A percentile compares a stretch with the other conserved stretches of the same genome.
Conservation (phyloP, 139 green algal genomes). For the Pleodorina starrii region DNA sequence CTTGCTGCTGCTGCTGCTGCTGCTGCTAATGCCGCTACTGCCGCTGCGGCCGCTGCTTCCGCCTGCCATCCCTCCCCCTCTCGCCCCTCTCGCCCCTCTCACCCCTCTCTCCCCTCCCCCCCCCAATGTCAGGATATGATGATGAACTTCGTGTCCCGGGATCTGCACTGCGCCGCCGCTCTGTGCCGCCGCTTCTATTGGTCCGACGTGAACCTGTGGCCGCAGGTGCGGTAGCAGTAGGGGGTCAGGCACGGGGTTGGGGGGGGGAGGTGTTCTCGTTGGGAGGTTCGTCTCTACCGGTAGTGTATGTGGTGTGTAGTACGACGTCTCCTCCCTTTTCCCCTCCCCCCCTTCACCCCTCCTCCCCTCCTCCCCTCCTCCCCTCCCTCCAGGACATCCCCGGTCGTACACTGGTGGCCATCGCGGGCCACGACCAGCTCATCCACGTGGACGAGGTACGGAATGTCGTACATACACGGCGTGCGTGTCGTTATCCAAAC, state of each 20-base stretch:
- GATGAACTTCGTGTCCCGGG: conserved; percentile 54
- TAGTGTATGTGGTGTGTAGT: too few species aligned
- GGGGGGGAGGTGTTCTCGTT: background rate
- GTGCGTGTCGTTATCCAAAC: background rate
- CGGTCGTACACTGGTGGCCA: conserved; percentile 50
- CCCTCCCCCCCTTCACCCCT: background rate
- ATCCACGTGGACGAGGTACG: conserved; percentile 60
- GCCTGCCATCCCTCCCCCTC: too few species aligned
- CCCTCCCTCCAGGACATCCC: conserved; percentile 53
- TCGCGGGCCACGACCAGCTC: conserved; percentile 68
- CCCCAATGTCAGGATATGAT: conserved; percentile 44
- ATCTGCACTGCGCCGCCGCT: conserved; percentile 54
- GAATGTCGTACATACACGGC: background rate
- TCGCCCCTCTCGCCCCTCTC: too few species aligned
- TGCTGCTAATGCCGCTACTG: too few species aligned
- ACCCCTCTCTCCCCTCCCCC: too few species aligned
- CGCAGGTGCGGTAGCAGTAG: conserved; percentile 2
- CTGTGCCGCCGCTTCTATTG: conserved; percentile 49
- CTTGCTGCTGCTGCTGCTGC: too few species aligned
- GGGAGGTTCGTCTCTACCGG: too few species aligned
- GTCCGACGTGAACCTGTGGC: conserved; percentile 66
- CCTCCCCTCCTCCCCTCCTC: background rate
- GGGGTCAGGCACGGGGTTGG: background rate
- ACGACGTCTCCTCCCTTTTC: background rate
- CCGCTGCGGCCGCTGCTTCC: too few species aligned